Percentiles rank a stretch among this genome's conserved stretches.
phyloP scores from a whole-genome alignment of 2,329 filamentous ascomycete species.

The Aspergillus aculeatus region DNA sequence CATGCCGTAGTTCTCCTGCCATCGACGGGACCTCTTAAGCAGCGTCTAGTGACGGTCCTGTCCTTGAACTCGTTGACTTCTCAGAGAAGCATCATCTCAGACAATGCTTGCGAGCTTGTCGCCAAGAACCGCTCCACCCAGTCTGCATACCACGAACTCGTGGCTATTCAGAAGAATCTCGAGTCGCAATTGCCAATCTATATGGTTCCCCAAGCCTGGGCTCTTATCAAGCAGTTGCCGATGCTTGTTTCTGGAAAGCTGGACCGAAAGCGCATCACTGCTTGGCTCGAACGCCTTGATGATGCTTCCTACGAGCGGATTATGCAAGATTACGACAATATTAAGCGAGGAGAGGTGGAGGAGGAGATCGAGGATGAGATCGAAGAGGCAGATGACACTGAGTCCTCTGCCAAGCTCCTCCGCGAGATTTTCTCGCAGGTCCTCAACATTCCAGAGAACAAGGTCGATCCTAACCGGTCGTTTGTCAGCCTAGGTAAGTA shows the following conservation, averaged over 20 bases:
- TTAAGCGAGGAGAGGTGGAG: conserved; percentile 25
- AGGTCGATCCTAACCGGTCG: conserved; percentile 34
- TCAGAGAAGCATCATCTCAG: conserved; percentile 26
- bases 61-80: conserved; percentile 32
- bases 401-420: conserved; percentile 23
- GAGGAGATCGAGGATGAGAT: conserved; percentile 9
- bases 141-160: conserved; percentile 30
- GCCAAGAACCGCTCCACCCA: conserved; percentile 23
- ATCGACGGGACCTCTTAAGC: conserved; percentile 42
- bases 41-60: conserved; percentile 48
- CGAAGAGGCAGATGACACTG: conserved; percentile 14
- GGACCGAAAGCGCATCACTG: conserved; percentile 40
- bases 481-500: conserved; percentile 39
- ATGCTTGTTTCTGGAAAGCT: conserved; percentile 38
- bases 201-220: conserved; percentile 45
- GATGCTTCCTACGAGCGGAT: conserved; percentile 41
- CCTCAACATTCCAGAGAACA: conserved; percentile 34
- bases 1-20: conserved; percentile 46
- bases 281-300: conserved; percentile 48
- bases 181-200: conserved; percentile 46
- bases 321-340: conserved; percentile 35
- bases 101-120: conserved; percentile 35
- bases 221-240: conserved; percentile 42
- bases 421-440: conserved; percentile 37
- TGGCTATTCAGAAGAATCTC: conserved; percentile 38